Base-by-base conservation (phyloP, 2,329 filamentous ascomycete genomes). In the Pyricularia pennisetigena region DNA sequence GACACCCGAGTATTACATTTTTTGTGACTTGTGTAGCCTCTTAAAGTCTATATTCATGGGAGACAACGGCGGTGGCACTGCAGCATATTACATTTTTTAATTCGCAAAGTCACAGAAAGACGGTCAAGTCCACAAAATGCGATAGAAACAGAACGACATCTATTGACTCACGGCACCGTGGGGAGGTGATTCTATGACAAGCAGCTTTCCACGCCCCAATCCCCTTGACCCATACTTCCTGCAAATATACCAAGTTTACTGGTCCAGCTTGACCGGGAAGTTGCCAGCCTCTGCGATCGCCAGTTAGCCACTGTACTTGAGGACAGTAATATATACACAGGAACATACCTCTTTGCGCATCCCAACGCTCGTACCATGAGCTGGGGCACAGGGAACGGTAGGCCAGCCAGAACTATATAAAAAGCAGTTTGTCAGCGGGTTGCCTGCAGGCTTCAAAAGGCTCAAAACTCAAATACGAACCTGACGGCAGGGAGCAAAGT, bases 341-440 rank as follows among this genome's bases (percentile, higher is more conserved):
- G 71, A 68, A 83, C 90, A 78, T 85, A 96, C 93, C 92, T 82
- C 95, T 91, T 86, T 98, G 95, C 77, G 95, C 92, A 79, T 99
- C 94, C 95, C 95, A 99, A 83, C 95, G 88, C 82, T 90, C 83
- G 79, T 91, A 90, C 95, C 95, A 99, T 78, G 88, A 87, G 81
- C 91, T 95, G 75, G 96, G 95, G 90, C 96, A 99, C 74, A 99
- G 89, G 74, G 95, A 97, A 81, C 92, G 90, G 87, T 97, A 99
- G 75, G 95, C 93, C 77, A 96, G 88, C 86, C 89, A 93, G 87
- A 99, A 99, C 94, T 99, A 75, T 14, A 65, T 28, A 12, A 41
- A 64, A 30, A 32, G 14, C 68, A 67, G 72, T 76, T 67, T 77
- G 71, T 76, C 71, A 75, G 72, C 63, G 69, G 66, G 20, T 49